phyloP scores from a whole-genome alignment of 148 eudicot species.

The Polygonum aviculare region DNA sequence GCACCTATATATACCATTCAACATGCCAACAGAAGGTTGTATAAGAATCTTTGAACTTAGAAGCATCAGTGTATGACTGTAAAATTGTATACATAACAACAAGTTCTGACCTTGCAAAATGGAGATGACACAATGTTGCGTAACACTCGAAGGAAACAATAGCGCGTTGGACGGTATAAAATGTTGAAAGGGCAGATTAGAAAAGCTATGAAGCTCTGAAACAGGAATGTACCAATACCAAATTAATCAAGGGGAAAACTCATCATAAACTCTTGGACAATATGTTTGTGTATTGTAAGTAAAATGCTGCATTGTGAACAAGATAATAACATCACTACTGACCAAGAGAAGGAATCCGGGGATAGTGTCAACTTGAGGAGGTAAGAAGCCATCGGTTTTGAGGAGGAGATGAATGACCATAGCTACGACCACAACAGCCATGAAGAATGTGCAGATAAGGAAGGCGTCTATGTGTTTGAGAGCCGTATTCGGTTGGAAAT shows the following conservation, averaged over 20 bases:
- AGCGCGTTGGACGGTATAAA: slow-evolving; percentile 76
- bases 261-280: not conserved
- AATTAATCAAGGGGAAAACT: not conserved
- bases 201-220: slow-evolving; percentile 10
- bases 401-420: slow-evolving; percentile 73
- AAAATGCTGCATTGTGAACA: not conserved
- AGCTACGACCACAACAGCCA: slow-evolving; percentile 75
- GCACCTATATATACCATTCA: not conserved
- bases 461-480: slow-evolving; percentile 85
- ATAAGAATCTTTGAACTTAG: too few relatives aligned
- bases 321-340: slow-evolving; percentile 12
- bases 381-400: slow-evolving; percentile 48
- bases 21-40: not conserved
- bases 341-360: slow-evolving; percentile 81
- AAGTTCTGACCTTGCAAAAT: slow-evolving; percentile 51
- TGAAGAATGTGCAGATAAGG: slow-evolving; percentile 66
- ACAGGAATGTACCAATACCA: not conserved
- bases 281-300: not conserved
- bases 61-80: too few relatives aligned
- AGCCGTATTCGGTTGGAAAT: slow-evolving; percentile 55
- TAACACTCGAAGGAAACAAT: slow-evolving; percentile 58
- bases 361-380: slow-evolving; percentile 47
- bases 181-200: slow-evolving; percentile 69
- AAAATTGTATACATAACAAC: not conserved
- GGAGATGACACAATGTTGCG: slow-evolving; percentile 88